These are phyloP conservation scores for Auriscalpium vulgare DNA, from an alignment of 768 basidiomycete species.

Conservation along the genomic window DNA sequence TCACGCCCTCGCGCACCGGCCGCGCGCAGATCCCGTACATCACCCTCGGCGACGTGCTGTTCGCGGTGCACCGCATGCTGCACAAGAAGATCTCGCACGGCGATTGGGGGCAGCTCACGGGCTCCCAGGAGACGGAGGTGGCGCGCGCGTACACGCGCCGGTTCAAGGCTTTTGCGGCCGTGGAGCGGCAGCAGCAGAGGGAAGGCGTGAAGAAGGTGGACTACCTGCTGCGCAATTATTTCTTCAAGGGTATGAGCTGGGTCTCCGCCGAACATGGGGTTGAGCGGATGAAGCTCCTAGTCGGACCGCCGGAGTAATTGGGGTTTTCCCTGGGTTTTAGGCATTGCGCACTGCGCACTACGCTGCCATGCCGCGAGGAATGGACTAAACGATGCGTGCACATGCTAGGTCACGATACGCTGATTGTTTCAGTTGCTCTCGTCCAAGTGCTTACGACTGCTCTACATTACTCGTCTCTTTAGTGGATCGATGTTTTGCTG, in stretches of 20 bases:
- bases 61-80: constrained; percentile 7
- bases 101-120: constrained; percentile 11
- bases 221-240: constrained; percentile 8
- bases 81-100: constrained; percentile 16
- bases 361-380: no score
- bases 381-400: no score
- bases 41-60: constrained; percentile 12
- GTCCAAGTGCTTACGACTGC: no score
- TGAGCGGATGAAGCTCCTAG: constrained; percentile 7
- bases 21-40: constrained; percentile 9
- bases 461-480: no score
- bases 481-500: no score
- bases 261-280: constrained; percentile 9
- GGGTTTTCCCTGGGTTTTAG: no score
- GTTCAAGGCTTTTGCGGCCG: constrained; percentile 8
- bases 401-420: no score
- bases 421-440: no score
- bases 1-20: constrained; percentile 6
- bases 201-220: constrained; percentile 16
- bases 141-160: constrained; percentile 16
- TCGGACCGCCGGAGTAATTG: constrained; percentile 5
- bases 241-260: constrained; percentile 15
- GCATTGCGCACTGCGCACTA: no score
- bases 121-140: constrained; percentile 12
- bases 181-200: constrained; percentile 6